A percentile compares a stretch with the other conserved stretches of the same genome.
These are phyloP conservation scores for Dichotomocladium elegans DNA, from an alignment of 371 early-diverging fungal species.

Conservation along the genomic window DNA sequence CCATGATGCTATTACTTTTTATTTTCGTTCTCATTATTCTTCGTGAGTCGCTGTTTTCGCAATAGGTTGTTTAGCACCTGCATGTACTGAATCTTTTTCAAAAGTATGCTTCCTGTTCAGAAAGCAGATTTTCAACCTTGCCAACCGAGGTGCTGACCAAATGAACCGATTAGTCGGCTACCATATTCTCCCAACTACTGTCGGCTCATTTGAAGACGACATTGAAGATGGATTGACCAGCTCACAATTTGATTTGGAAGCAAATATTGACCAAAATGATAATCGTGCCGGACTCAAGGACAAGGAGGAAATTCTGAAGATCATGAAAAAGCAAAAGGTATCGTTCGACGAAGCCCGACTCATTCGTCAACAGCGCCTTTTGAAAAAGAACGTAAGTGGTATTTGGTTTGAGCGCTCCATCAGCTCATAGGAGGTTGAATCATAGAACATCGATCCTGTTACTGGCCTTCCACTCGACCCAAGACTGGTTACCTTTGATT, in stretches of 20 bases:
- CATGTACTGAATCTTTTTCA: not conserved
- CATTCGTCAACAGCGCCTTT: conserved; percentile 67
- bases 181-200: conserved; percentile 40
- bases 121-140: conserved; percentile 14
- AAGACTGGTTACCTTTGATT: conserved; percentile 65
- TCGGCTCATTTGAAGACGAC: conserved; percentile 55
- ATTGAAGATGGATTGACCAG: conserved; percentile 73
- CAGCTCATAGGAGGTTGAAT: too few relatives aligned
- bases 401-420: too few relatives aligned
- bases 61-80: not conserved
- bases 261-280: conserved; percentile 66
- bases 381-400: conserved; percentile 58
- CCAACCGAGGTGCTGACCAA: conserved; percentile 32
- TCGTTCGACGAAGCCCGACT: conserved; percentile 81
- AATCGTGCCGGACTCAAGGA: conserved; percentile 72
- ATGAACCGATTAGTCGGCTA: conserved; percentile 43
- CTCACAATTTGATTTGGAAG: conserved; percentile 65
- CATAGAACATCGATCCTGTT: conserved; percentile 69
- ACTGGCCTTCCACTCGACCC: conserved; percentile 80
- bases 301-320: conserved; percentile 63
- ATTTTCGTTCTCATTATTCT: conserved; percentile 4
- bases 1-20: conserved; percentile 5
- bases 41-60: not conserved
- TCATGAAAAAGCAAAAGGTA: conserved; percentile 70
- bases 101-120: conserved; percentile 34